phyloP scores from a whole-genome alignment of 768 basidiomycete genomes.

The Gymnopilus junonius region DNA sequence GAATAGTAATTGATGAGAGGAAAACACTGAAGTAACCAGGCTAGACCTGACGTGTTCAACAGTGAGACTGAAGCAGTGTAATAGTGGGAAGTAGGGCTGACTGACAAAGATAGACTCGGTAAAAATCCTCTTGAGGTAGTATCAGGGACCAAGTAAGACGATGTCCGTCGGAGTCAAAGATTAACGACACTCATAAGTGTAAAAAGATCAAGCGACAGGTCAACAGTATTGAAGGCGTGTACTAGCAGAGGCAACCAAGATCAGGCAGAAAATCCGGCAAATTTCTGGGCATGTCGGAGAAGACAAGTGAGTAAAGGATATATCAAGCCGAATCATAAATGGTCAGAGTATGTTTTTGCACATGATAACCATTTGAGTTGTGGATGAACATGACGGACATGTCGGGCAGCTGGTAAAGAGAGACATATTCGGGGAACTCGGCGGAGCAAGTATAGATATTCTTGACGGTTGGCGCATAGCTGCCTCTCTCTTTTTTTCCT shows the following conservation, averaged over 20 bases:
- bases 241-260: background rate
- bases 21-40: background rate
- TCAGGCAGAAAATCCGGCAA: background rate
- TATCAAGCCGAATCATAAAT: no score
- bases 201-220: background rate
- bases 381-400: background rate
- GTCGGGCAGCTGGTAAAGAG: background rate
- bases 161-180: background rate
- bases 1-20: background rate
- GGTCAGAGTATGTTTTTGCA: background rate
- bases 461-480: background rate
- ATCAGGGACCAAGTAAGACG: background rate
- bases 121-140: background rate
- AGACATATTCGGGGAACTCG: constrained; percentile 11
- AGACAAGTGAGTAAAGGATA: no score
- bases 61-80: background rate
- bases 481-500: constrained; percentile 1
- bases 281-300: background rate
- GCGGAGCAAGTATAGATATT: constrained; percentile 2
- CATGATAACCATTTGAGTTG: background rate
- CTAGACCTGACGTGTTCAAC: background rate
- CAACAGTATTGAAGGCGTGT: background rate
- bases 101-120: background rate
- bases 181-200: background rate
- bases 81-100: background rate